Conservation (phyloP, 192 early-diverging fungal species). For the Linnemannia schmuckeri region DNA sequence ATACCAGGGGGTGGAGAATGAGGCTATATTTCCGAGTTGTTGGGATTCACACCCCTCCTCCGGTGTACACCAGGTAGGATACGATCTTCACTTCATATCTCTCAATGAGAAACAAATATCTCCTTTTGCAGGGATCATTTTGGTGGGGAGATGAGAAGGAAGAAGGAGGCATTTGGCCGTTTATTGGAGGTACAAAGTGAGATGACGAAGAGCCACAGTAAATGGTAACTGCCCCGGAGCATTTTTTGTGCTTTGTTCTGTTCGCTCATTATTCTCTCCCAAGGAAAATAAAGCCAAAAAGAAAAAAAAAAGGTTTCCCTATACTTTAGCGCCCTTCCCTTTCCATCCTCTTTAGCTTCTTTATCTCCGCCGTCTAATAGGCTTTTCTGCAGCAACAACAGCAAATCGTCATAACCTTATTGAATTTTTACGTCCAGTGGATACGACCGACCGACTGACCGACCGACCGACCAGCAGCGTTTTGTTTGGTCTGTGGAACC, state of each 20-base stretch:
- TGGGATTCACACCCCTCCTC: background rate
- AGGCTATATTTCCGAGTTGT: background rate
- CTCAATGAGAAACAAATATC: too few relatives aligned
- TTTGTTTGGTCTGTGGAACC: slow-evolving; percentile 1
- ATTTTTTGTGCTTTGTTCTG: background rate
- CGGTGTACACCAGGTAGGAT: too few relatives aligned
- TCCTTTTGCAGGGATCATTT: too few relatives aligned
- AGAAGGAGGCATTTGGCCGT: background rate
- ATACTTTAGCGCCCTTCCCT: background rate
- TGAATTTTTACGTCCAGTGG: background rate
- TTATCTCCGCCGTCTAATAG: background rate
- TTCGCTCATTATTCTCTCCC: background rate
- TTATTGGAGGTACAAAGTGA: background rate
- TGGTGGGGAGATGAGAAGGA: background rate
- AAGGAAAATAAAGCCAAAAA: background rate
- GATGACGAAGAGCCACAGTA: background rate
- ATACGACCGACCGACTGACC: too few relatives aligned
- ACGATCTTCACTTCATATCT: too few relatives aligned
- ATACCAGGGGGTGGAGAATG: background rate
- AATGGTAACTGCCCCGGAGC: background rate
- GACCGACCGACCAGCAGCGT: background rate
- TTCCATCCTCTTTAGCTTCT: background rate
- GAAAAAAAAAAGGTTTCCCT: background rate
- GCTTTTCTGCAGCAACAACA: background rate
- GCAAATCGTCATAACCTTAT: slow-evolving; percentile 1